Evolutionary conservation across 2,329 filamentous ascomycete genomes (phyloP).

Genomic region (Helminthosporium solani): DNA sequence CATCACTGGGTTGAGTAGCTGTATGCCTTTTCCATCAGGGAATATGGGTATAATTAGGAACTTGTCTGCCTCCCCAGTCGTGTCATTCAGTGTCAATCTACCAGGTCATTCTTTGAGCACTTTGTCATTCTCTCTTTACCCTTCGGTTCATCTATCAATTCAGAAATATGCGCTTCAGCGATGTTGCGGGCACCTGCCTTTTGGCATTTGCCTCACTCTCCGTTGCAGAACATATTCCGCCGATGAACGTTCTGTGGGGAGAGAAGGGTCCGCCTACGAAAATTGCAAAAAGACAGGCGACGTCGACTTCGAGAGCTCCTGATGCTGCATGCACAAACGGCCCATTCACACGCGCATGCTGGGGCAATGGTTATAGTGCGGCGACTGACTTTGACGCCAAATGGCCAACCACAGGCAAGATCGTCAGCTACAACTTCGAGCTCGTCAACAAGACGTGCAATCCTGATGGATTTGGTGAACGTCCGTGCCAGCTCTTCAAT

Average conservation of each 20-base stretch:
- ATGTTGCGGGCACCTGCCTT: conserved; percentile 12
- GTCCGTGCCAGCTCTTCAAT: conserved; percentile 24
- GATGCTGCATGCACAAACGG: conserved; percentile 37
- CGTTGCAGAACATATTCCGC: conserved; percentile 16
- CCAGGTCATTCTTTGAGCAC: not conserved
- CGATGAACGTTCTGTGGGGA: conserved; percentile 25
- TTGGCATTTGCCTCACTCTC: conserved; percentile 17
- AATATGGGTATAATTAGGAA: not conserved
- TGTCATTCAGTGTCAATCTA: not conserved
- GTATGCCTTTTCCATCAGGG: not conserved
- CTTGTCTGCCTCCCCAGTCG: not conserved
- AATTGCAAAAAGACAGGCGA: conserved; percentile 9
- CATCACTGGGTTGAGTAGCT: not conserved
- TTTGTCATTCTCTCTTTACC: not conserved
- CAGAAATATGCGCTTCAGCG: conserved; percentile 16
- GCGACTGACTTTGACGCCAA: conserved; percentile 45
- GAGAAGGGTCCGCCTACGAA: conserved; percentile 14
- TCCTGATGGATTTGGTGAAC: conserved; percentile 19
- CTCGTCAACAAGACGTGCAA: conserved; percentile 41
- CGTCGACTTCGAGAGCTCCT: conserved; percentile 10
- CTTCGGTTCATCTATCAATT: not conserved
- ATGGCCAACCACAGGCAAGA: conserved; percentile 41
- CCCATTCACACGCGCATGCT: conserved; percentile 40
- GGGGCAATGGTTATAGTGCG: conserved; percentile 41
- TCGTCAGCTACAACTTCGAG: conserved; percentile 35